Conservation (phyloP, 208 protist species). For the Acanthamoeba divionensis region DNA sequence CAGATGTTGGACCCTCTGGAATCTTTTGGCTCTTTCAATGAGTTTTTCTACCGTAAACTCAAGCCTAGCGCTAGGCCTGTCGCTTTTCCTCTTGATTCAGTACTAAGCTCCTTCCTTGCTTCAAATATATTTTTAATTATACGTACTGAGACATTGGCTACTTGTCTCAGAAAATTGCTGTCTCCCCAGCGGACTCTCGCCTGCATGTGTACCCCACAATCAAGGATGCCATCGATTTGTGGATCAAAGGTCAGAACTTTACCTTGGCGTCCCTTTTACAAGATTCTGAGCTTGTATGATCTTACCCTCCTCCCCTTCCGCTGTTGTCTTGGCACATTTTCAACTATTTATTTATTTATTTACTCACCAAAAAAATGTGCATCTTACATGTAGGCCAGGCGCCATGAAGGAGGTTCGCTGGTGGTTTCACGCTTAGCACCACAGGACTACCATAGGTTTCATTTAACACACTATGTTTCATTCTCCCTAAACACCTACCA, state of each 20-base stretch:
- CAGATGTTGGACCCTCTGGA: conserved; percentile 44
- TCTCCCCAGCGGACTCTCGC: conserved; percentile 46
- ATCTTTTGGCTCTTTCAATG: conserved; percentile 72
- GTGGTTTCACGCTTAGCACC: conserved; percentile 70
- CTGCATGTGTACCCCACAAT: conserved; percentile 28
- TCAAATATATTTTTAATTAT: background rate
- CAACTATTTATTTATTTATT: background rate
- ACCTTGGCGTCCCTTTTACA: conserved; percentile 9
- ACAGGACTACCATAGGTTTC: conserved; percentile 79
- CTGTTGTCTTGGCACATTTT: background rate
- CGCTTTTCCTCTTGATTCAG: background rate
- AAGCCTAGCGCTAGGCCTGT: conserved; percentile 73
- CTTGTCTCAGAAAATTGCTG: conserved; percentile 27
- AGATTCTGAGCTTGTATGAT: conserved; percentile 25
- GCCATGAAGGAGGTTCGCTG: background rate
- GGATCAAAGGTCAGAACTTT: conserved; percentile 57
- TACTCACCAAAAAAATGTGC: background rate
- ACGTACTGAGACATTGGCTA: background rate
- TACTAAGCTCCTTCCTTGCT: background rate
- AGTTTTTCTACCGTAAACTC: conserved; percentile 81
- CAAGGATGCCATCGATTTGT: background rate
- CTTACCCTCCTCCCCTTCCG: background rate
- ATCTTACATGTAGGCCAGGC: conserved; percentile 3
- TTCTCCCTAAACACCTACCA: background rate
- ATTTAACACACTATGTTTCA: too few relatives aligned